Base-by-base conservation (phyloP, 495 filamentous ascomycete genomes). In the Parachaetomium inaequale region DNA sequence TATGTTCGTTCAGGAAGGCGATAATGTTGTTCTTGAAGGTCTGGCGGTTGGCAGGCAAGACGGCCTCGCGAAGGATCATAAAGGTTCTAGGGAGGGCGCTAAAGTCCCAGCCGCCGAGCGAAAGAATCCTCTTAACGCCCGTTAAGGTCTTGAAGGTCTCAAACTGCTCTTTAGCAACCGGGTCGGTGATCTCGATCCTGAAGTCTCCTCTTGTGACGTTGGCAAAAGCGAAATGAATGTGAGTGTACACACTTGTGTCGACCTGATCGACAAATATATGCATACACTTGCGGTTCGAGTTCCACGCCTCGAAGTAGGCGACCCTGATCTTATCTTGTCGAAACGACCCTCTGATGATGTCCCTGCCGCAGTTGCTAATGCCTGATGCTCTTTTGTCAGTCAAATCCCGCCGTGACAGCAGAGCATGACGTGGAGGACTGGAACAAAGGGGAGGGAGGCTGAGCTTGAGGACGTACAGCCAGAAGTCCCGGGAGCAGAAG, bases 391-490 rank as follows among this genome's bases (percentile, higher is more conserved):
- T n/a, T n/a, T 6, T 4, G 19, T 47, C 6, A 6, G 5, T 23
- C 14, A 7, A 46, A 21, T 46, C n/a, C 10, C 19, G 42, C 6
- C 17, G 31, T 5, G 31, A 10, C 12, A 43, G 17, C 6, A 36
- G 34, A 36, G 12, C 12, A 43, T 15, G 40, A 43, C 31, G 31
- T 32, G 17, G 40, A 43, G 17, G 40, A 43, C 11, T 15, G 40
- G 17, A 43, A 43, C 12, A n/a, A 43, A n/a, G 17, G 40, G 40
- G 40, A 43, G 19, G 6, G 15, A 45, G 6, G 42, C 15, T 6
- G 42, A 45, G 34, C 8, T 36, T 36, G 34, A 11, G 34, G 68
- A 78, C 17, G 76, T 76, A 66, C 80, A 82, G 21, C 77, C 77
- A 57, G 78, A 72, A 6, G 4, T 51, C 28, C 66, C 63, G 3